phyloP scores from a whole-genome alignment of 2,329 filamentous ascomycete species.

The Incumbomyces lentus region DNA sequence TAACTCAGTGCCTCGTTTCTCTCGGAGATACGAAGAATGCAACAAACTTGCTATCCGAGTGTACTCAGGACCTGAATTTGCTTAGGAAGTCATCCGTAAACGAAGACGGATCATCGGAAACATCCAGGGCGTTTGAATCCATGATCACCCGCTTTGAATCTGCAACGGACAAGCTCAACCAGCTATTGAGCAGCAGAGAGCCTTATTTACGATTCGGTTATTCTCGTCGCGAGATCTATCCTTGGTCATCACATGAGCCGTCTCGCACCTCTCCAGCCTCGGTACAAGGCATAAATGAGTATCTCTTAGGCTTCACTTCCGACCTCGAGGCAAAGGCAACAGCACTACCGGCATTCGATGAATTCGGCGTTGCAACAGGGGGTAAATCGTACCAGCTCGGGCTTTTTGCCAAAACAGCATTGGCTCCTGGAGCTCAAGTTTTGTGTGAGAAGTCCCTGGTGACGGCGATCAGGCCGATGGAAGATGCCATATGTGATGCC shows the following conservation, averaged over 20 bases:
- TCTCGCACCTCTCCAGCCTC: constrained; percentile 44
- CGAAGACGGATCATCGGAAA: neutral
- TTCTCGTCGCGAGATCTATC: constrained; percentile 47
- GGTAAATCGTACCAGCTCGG: constrained; percentile 55
- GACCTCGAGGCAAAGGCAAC: constrained; percentile 72
- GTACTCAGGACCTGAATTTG: no score
- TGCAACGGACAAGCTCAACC: neutral
- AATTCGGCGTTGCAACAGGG: constrained; percentile 28
- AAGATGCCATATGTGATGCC: constrained; percentile 80
- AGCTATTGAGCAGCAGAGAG: no score
- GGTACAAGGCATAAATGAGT: constrained; percentile 59
- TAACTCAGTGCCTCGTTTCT: constrained; percentile 13
- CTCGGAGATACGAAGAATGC: constrained; percentile 20
- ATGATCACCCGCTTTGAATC: neutral
- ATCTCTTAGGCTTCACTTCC: constrained; percentile 54
- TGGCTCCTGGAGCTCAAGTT: constrained; percentile 64
- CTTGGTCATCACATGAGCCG: constrained; percentile 53
- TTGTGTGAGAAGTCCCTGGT: constrained; percentile 75
- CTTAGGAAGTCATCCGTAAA: neutral
- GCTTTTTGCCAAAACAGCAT: constrained; percentile 76
- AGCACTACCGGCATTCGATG: constrained; percentile 58
- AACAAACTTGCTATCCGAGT: neutral
- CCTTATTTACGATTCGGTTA: constrained; percentile 22
- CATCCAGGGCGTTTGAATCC: neutral
- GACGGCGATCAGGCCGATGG: constrained; percentile 78